Base-by-base conservation (phyloP, 148 eudicot species). In the Vaccinium macrocarpon region DNA sequence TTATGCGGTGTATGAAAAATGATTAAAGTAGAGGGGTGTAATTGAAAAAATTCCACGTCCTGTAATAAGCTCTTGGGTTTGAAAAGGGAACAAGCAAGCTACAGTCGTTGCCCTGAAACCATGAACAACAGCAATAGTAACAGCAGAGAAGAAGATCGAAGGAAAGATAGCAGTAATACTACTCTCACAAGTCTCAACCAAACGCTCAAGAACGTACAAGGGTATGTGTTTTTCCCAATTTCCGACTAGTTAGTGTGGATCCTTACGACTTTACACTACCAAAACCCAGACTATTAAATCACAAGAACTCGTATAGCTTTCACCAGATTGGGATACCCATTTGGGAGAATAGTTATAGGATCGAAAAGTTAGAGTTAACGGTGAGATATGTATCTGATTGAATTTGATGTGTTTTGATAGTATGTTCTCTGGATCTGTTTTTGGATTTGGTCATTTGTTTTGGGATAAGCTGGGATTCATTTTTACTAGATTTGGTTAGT, bases 151-250 rank as follows among this genome's bases (percentile, higher is more conserved):
- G 88, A 88, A 16, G 89, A 90, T 81, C 88, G 29, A 38, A 87
- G 55, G 75, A 84, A 86, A 46, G 82, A 82, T 35, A 74, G 46
- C 29, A 66, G 72, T 25, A 66, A 66, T 66, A 75, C 85, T 50
- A 86, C 80, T 72, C 81, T 82, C 79, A 51, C 88, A 74, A 81
- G 75, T 74, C 85, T 93, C 89, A 95, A 92, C 76, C 96, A 92
- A 85, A 95, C 98, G 50, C 91, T 95, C 29, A 84, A 91, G 73
- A 92, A 87, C 89, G 98, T 93, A 87, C 96, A 95, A 89, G 96
- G 98, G 98, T 94, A 91, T 51, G 76, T 70, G 27, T n/a, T 11
- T 10, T 71, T 72, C 25, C 2, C 16, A 49, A 57, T 61, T 29
- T 53, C 48, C 66, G 4, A 35, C 52, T 9, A 70, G 25, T 80